These are phyloP conservation scores for Tranzscheliella williamsii DNA, from an alignment of 1,284 basidiomycete genomes.

Conservation along the genomic window DNA sequence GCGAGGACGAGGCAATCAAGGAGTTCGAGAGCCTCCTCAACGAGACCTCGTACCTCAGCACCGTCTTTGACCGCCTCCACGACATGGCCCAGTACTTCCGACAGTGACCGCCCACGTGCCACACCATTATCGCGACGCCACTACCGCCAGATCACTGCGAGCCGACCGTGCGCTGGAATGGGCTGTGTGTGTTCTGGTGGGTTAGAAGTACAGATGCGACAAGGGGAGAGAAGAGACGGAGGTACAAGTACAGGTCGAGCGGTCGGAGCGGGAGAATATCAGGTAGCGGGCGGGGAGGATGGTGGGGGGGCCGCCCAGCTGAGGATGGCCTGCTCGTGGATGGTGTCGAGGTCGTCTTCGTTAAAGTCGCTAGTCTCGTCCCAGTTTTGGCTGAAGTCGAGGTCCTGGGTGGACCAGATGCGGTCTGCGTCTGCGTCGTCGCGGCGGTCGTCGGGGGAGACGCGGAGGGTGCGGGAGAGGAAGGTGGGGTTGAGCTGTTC, in stretches of 20 bases:
- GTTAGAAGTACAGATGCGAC: background rate
- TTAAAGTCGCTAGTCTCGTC: slow-evolving; percentile 39
- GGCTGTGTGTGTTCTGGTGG: too few species aligned
- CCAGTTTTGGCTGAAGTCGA: slow-evolving; percentile 37
- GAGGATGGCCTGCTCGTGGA: slow-evolving; percentile 9
- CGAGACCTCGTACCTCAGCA: slow-evolving; percentile 91
- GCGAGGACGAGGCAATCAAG: slow-evolving; percentile 76
- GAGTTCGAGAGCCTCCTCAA: slow-evolving; percentile 91
- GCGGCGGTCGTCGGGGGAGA: background rate
- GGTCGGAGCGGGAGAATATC: background rate
- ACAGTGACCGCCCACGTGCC: slow-evolving; percentile 23
- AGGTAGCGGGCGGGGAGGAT: too few species aligned
- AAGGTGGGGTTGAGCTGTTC: slow-evolving; percentile 26
- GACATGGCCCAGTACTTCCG: slow-evolving; percentile 59
- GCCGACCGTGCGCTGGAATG: too few species aligned
- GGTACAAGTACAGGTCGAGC: background rate
- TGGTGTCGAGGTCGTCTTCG: slow-evolving; percentile 24
- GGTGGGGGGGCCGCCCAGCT: slow-evolving; percentile 3
- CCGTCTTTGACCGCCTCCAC: slow-evolving; percentile 69
- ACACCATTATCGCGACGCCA: too few species aligned
- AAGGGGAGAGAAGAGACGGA: too few species aligned
- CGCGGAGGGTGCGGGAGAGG: slow-evolving; percentile 2
- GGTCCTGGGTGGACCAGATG: slow-evolving; percentile 24
- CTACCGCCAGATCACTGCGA: too few species aligned
- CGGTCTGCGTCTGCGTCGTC: slow-evolving; percentile 11